Evolutionary conservation across 805 yeast species (phyloP), one percentile per base, ranked within the genome.

Genomic region (Yamadazyma scolyti): DNA sequence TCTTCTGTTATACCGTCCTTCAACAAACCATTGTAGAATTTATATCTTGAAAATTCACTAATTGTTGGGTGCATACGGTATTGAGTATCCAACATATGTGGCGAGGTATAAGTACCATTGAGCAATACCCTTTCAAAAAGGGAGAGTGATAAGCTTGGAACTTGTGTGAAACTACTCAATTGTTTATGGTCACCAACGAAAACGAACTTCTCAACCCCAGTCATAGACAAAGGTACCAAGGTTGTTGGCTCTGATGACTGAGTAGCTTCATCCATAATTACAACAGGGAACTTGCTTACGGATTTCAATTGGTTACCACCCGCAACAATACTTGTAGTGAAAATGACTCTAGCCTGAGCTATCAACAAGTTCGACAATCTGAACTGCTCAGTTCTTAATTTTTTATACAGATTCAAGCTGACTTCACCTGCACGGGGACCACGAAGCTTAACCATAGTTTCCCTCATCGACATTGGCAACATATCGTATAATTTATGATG

Each of bases 141-240:
- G 1, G 87, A 79, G 58, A 76, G 63, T 32, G 80, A 79, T 37
- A 82, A 58, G 34, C 75, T 71, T 29, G 84, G 83, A 14, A 80
- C 75, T 43, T 78, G 77, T 4, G 85, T 75, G 50, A 80, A 82
- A 40, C 83, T 75, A 50, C 83, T 75, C 59, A 82, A 64, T 52
- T 82, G 90, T 38, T 75, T 79, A 44, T 81, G 84, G 54, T 82
- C 90, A 39, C 88, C 89, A 22, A 77, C 88, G 48, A 82, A 75
- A 2, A 80, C 75, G 51, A 81, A 76, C 44, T 74, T 78, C 31
- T 73, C 73, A 30, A 80, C 77, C 10, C 82, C 83, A 3, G 77
- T 72, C 65, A 80, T 71, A 5, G 84, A 77, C 37, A 82, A 57
- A 8, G 89, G 88, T 34, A 82, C 82, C 40, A 82, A 61, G 0